Evolutionary conservation across 257 asterid genomes (phyloP), one percentile per base, ranked within the genome.

Genomic region (Lantana camara): DNA sequence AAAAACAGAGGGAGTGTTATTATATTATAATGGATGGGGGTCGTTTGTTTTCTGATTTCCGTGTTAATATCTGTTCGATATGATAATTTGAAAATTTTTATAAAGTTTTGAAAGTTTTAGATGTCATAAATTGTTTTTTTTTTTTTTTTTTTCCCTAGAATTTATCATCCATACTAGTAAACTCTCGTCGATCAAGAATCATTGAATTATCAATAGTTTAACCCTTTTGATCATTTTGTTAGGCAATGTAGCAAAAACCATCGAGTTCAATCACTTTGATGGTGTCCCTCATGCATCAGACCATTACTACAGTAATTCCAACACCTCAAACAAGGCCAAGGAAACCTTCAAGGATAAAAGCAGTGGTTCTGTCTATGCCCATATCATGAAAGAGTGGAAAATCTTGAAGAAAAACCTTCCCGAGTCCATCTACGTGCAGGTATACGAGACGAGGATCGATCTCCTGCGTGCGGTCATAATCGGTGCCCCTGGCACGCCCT

Each of bases 401-500:
- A 82, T 77, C 66, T 81, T 88, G 1, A 16, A 68, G 34, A 65
- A 55, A 8, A 54, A 63, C 62, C 90, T 87, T 35, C 96, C 93
- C 0, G 81, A 85, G 10, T 69, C 81, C 34, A 82, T 87, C 50
- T 80, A 75, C 30, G 90, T 85, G 47, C 81, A 73, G 1, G 80
- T 52, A 9, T 87, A 84, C 24, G 93, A 82, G 45, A 56, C 71
- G 0, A 63, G 92, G 15, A 79, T 85, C 16, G 88, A 84, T 56
- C 63, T 87, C 17, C 80, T 87, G 14, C 87, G 95, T 1, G 95
- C 95, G 23, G 86, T 77, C 56, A 82, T 87, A 20, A 29, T 84
- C 4, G 95, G 95, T 1, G 2, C 85, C 1, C 34, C 74, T 0
- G 86, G 78, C 2, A 87, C 92, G 5, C 93, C 93, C 1, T 87